A percentile compares a stretch with the other conserved stretches of the same genome.
phyloP scores from a whole-genome alignment of 83 land plant genomes.

The Picea mariana region DNA sequence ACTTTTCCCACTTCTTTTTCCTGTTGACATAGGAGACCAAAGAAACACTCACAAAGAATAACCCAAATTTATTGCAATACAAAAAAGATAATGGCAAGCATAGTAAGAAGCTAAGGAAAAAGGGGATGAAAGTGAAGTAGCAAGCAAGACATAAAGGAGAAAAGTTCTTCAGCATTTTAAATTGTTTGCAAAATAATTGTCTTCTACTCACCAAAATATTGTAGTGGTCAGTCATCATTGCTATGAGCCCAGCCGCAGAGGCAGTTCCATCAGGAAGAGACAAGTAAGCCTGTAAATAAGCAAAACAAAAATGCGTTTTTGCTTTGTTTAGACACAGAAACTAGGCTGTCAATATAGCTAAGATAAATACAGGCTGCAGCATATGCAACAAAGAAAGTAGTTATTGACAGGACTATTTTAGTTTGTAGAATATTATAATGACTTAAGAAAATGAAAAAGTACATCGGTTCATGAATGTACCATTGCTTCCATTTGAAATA shows the following conservation, averaged over 20 bases:
- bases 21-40: background rate
- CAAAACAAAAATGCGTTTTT: background rate
- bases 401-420: background rate
- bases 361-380: background rate
- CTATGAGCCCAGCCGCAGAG: constrained; percentile 82
- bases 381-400: background rate
- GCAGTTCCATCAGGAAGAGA: constrained; percentile 92
- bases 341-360: background rate
- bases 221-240: constrained; percentile 97
- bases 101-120: background rate
- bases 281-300: constrained; percentile 74
- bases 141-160: background rate
- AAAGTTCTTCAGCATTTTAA: background rate
- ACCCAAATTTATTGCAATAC: background rate
- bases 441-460: background rate
- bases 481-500: background rate
- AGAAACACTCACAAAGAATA: background rate
- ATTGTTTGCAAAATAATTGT: background rate
- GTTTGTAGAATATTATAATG: background rate
- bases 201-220: constrained; percentile 64
- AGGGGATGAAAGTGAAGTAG: background rate
- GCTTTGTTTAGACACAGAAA: constrained; percentile 1
- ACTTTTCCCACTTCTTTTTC: background rate
- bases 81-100: background rate
- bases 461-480: background rate